Conservation (phyloP, 2,329 filamentous ascomycete genomes). For the Fonsecaea erecta region DNA sequence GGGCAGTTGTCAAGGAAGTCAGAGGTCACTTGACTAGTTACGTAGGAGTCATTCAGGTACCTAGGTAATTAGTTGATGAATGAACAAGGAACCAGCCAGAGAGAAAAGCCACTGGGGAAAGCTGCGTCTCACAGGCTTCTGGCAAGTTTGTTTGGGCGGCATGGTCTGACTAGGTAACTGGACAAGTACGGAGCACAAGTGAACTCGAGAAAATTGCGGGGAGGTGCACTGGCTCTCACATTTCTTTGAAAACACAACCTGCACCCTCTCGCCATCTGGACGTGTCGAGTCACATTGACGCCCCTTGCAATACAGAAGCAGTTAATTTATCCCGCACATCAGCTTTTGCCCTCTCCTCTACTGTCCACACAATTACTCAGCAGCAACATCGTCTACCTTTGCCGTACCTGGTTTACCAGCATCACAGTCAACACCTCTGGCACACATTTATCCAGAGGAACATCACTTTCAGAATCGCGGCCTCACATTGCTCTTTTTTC, state of each 20-base stretch:
- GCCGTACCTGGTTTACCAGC: not conserved
- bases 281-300: not conserved
- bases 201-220: slow-evolving; percentile 3
- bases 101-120: not conserved
- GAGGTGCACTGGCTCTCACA: not conserved
- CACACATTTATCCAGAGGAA: not conserved
- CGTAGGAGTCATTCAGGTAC: not conserved
- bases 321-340: not conserved
- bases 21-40: not conserved
- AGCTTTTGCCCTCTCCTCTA: not conserved
- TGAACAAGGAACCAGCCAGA: not conserved
- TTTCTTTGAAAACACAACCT: not conserved
- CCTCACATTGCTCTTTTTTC: not conserved
- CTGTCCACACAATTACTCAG: not conserved
- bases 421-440: not conserved
- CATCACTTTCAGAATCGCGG: not conserved
- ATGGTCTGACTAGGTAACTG: not conserved
- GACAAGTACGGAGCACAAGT: not conserved
- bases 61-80: not conserved
- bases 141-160: not conserved
- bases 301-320: not conserved
- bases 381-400: not conserved
- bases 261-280: not conserved
- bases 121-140: not conserved
- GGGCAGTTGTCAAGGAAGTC: not conserved